Evolutionary conservation across 1,139 yeast genomes (phyloP).

Genomic region (Candida albicans): DNA sequence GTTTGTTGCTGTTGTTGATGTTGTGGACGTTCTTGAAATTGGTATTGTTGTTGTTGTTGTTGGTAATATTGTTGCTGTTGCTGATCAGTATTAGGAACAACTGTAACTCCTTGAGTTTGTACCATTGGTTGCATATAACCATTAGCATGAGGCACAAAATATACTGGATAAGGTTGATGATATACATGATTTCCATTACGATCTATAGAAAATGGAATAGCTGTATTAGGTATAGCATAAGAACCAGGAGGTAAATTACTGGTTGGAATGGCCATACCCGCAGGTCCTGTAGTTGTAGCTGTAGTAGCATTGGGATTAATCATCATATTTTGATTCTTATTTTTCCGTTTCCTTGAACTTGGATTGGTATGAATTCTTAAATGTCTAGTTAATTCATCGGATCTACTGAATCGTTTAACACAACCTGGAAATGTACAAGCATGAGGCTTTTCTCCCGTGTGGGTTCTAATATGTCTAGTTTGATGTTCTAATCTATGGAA

Average conservation of each 20-base stretch:
- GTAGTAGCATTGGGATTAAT: conserved; percentile 2
- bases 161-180: conserved; percentile 38
- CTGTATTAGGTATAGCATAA: conserved; percentile 10
- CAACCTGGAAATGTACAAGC: conserved; percentile 88
- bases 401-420: conserved; percentile 76
- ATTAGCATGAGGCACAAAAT: conserved; percentile 29
- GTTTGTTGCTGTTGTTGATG: conserved; percentile 4
- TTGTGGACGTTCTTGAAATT: conserved; percentile 5
- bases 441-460: conserved; percentile 95
- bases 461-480: conserved; percentile 91
- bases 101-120: conserved; percentile 8
- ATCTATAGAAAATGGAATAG: conserved; percentile 34
- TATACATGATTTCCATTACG: conserved; percentile 37
- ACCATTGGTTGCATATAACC: conserved; percentile 14
- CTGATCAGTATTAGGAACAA: conserved; percentile 1
- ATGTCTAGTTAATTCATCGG: conserved; percentile 91
- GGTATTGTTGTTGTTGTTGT: conserved; percentile 11
- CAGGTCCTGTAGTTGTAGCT: conserved; percentile 1
- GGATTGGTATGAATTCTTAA: conserved; percentile 84
- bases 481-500: conserved; percentile 92
- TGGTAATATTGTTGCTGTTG: conserved; percentile 13
- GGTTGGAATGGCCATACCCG: too few species aligned
- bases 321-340: conserved; percentile 7
- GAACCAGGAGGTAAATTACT: conserved; percentile 6
- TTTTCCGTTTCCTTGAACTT: conserved; percentile 54